These are phyloP conservation scores for Tillandsia leiboldiana DNA, from an alignment of 176 grass and related monocot species.

Conservation along the genomic window DNA sequence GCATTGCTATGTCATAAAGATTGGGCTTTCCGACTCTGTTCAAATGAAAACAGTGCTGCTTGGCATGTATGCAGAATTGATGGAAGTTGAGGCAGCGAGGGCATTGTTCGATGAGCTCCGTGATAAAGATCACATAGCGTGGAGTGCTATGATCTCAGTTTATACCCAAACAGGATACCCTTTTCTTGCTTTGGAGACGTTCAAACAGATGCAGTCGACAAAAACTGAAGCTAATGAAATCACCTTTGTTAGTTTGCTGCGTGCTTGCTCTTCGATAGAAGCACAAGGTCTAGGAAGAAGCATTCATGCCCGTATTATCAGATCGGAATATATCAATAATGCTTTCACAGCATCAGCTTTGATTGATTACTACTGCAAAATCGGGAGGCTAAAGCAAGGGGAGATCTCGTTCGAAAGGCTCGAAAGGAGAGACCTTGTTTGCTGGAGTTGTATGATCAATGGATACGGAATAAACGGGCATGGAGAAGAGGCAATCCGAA, in stretches of 20 bases:
- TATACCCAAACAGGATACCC: not conserved
- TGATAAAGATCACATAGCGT: conserved; percentile 4
- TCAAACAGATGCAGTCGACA: conserved; percentile 7
- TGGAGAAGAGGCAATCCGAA: conserved; percentile 4
- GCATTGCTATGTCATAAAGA: conserved; percentile 5
- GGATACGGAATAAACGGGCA: conserved; percentile 7
- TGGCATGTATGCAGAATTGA: not conserved
- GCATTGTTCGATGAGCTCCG: conserved; percentile 1
- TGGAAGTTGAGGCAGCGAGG: not conserved
- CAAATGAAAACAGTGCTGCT: not conserved
- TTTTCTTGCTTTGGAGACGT: not conserved
- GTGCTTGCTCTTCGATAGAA: conserved; percentile 6
- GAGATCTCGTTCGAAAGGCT: conserved; percentile 2
- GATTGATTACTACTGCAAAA: conserved; percentile 11
- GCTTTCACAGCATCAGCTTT: conserved; percentile 1
- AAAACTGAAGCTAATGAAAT: conserved; percentile 7
- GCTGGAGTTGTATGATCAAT: conserved; percentile 6
- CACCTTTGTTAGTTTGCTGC: conserved; percentile 3
- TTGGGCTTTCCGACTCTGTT: not conserved
- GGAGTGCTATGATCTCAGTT: conserved; percentile 1
- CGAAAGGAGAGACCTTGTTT: conserved; percentile 7
- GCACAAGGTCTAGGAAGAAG: conserved; percentile 5
- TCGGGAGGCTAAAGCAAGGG: not conserved
- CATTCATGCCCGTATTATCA: conserved; percentile 2
- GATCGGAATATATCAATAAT: not conserved